Conservation (phyloP, 129 eudicot species). For the Helianthus annuus region HanXRQr2.0-SUNRISE NC_035436.2:72860211-72860710, state of each 20-base stretch:
- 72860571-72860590: too few species aligned
- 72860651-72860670: too few species aligned
- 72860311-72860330: too few species aligned
- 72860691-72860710: too few species aligned
- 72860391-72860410: conserved; percentile 82
- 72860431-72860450: conserved; percentile 27
- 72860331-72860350: conserved; percentile 28
- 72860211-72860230: conserved; percentile 37
- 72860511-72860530: conserved; percentile 59
- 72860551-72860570: conserved; percentile 72
- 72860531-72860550: conserved; percentile 97
- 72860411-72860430: conserved; percentile 68
- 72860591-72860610: too few species aligned
- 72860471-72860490: neutral
- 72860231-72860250: conserved; percentile 17
- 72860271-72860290: neutral
- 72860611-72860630: too few species aligned
- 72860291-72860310: too few species aligned
- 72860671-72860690: too few species aligned
- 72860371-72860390: conserved; percentile 80
- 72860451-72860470: neutral
- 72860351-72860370: conserved; percentile 61
- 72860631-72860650: too few species aligned
- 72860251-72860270: conserved; percentile 29
- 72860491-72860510: conserved; percentile 13